Base-by-base conservation (phyloP, 768 basidiomycete species). In the Agrocybe pediades region DNA sequence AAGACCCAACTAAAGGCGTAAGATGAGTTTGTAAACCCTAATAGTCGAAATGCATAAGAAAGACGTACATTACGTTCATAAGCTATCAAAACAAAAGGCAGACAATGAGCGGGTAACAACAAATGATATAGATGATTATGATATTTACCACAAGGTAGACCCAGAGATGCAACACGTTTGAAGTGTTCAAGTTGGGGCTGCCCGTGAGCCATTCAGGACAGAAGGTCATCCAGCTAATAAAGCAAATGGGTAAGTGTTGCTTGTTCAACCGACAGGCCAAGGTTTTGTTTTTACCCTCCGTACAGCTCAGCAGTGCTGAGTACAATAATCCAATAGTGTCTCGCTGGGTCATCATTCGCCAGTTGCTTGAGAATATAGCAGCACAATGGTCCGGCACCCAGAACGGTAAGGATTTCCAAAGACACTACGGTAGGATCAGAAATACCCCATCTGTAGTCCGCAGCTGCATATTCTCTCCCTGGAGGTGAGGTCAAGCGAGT, bases 151-250 rank as follows among this genome's bases (percentile, higher is more conserved):
- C 64, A 39, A 92, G 84, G 70, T 92, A 91, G 9, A 92, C 84
- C 89, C 89, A 93, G 48, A 91, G 76, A 63, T 85, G 80, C 30
- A 92, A 69, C 23, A 75, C 71, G 60, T 90, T 89, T 7, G 86
- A 87, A 0, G 82, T 89, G 62, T 88, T 78, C 49, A 93, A 70
- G 65, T 79, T 88, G 0, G 85, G 83, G 62, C 82, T 88, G 17
- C 88, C 89, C 1, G 80, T 85, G 44, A 93, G 71, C 90, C 90
- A 92, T 70, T 92, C 91, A 0, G 91, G 91, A 63, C 85, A 86
- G 71, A 93, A 93, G 2, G 90, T 93, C 91, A 93, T 92, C 85
- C 85, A 92, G 25, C 85, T 86, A 55, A 17, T 25, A 15, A 29
- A 15, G 5, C 26, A 6, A 5, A 42, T 7, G 25, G 30, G 23